Conservation (phyloP, 2,329 filamentous ascomycete species). For the Diplodia intermedia region DNA sequence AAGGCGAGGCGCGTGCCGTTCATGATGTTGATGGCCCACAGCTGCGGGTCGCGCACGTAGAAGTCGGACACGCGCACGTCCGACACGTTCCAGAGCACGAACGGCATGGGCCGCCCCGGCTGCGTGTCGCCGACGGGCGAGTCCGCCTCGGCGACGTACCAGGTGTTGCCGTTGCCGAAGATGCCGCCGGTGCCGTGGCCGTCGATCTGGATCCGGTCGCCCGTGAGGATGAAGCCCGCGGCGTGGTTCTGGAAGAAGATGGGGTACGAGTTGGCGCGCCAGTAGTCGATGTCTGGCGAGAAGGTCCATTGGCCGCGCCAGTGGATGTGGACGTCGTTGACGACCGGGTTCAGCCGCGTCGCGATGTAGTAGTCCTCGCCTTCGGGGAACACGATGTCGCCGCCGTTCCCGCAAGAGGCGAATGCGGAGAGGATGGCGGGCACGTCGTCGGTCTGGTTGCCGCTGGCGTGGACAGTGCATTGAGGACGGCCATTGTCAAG, state of each 20-base stretch:
- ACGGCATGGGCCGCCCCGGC: constrained; percentile 63
- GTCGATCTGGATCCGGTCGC: constrained; percentile 59
- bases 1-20: constrained; percentile 62
- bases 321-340: constrained; percentile 60
- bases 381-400: constrained; percentile 59
- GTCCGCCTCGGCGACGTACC: constrained; percentile 58
- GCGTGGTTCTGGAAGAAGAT: constrained; percentile 63
- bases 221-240: constrained; percentile 61
- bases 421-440: constrained; percentile 53
- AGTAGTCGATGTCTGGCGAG: constrained; percentile 61
- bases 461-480: constrained; percentile 52
- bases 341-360: constrained; percentile 56
- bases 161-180: constrained; percentile 61
- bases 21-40: constrained; percentile 65
- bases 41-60: constrained; percentile 57
- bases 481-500: constrained; percentile 34
- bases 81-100: constrained; percentile 65
- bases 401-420: constrained; percentile 48
- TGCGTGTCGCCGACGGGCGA: constrained; percentile 48
- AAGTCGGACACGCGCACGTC: constrained; percentile 62
- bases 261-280: constrained; percentile 61
- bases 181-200: constrained; percentile 62
- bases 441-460: constrained; percentile 50
- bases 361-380: constrained; percentile 60
- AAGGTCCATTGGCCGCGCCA: constrained; percentile 62